These are phyloP conservation scores for Daldinia caldariorum DNA, from an alignment of 495 filamentous ascomycete species.

Conservation along the genomic window DNA sequence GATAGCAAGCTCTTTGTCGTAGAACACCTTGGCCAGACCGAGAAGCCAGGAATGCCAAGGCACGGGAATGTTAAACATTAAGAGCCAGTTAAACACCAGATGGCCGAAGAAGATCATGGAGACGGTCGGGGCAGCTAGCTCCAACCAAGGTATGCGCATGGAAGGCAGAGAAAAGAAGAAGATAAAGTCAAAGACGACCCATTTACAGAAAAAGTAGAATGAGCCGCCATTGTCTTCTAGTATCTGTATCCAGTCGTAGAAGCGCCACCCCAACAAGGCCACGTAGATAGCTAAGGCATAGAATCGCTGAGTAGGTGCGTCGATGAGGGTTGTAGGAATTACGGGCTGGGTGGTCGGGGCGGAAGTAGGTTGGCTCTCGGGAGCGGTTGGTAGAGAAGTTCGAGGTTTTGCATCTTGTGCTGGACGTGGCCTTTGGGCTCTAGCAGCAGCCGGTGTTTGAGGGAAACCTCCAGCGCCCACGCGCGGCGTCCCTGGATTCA, in stretches of 20 bases:
- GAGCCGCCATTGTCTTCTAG: slow-evolving; percentile 80
- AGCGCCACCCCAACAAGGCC: slow-evolving; percentile 76
- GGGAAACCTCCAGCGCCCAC: slow-evolving; percentile 57
- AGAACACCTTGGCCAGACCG: slow-evolving; percentile 76
- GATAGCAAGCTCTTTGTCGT: slow-evolving; percentile 89
- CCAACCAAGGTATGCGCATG: slow-evolving; percentile 92
- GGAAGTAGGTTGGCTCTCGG: slow-evolving; percentile 43
- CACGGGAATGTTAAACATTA: slow-evolving; percentile 91
- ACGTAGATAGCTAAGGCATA: slow-evolving; percentile 83
- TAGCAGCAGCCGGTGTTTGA: slow-evolving; percentile 50
- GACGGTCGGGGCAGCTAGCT: slow-evolving; percentile 80
- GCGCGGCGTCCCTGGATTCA: slow-evolving; percentile 52
- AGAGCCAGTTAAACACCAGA: slow-evolving; percentile 74
- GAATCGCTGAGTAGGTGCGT: slow-evolving; percentile 87
- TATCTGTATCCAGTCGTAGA: slow-evolving; percentile 82
- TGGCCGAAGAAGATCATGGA: slow-evolving; percentile 72
- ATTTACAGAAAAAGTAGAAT: slow-evolving; percentile 91
- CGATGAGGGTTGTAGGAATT: slow-evolving; percentile 77
- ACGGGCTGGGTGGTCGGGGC: slow-evolving; percentile 63
- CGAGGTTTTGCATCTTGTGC: slow-evolving; percentile 31
- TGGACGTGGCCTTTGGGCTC: slow-evolving; percentile 24
- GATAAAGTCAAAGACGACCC: slow-evolving; percentile 81
- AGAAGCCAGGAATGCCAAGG: slow-evolving; percentile 73
- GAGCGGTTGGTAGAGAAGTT: slow-evolving; percentile 50
- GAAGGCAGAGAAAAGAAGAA: slow-evolving; percentile 87